Percentiles rank a stretch among this genome's conserved stretches.
Conservation (phyloP, 2,329 filamentous ascomycete species). For the Venturia asperata region DNA sequence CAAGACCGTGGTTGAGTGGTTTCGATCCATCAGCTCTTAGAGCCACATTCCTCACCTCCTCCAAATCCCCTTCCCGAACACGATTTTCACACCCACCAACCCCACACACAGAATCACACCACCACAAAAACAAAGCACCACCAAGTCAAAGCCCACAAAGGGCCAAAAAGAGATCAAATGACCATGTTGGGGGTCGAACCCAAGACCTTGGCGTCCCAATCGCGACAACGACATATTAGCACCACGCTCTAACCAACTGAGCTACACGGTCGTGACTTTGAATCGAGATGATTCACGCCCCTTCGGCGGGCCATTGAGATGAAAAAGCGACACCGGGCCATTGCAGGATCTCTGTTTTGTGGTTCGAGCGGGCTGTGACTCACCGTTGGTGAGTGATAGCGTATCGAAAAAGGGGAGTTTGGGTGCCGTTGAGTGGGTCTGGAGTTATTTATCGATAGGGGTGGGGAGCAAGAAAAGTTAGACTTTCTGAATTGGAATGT, state of each 20-base stretch:
- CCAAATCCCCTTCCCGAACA: no score
- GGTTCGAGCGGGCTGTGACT: background rate
- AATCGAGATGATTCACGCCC: background rate
- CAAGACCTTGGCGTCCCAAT: background rate
- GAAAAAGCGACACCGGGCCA: background rate
- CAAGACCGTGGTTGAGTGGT: no score
- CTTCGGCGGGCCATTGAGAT: fast-evolving
- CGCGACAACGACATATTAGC: no score
- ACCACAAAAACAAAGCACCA: background rate
- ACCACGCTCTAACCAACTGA: conserved; percentile 11
- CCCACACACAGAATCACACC: background rate
- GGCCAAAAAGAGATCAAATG: background rate
- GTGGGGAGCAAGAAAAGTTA: background rate
- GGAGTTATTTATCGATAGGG: background rate
- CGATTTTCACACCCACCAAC: no score
- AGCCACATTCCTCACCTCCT: no score
- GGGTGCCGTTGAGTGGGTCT: background rate
- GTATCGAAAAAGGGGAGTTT: background rate
- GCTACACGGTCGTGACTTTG: background rate
- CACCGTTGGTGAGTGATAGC: background rate
- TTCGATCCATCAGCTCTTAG: no score
- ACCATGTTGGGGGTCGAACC: background rate
- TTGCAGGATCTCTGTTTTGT: background rate
- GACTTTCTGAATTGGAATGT: no score
- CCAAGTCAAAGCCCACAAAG: background rate